Evolutionary conservation across 805 yeast genomes (phyloP).

Genomic region (Saturnispora hagleri): DNA sequence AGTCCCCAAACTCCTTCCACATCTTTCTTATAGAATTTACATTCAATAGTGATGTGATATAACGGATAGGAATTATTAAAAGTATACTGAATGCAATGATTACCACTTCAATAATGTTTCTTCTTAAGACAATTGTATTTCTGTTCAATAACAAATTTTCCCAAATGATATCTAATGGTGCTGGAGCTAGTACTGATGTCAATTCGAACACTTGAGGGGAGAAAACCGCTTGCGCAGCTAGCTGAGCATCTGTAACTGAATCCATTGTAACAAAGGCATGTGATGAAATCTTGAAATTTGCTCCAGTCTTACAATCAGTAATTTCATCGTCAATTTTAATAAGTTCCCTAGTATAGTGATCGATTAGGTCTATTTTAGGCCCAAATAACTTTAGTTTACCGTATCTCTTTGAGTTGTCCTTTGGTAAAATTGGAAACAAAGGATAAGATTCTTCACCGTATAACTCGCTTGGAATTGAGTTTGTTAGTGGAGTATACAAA

Average conservation of each 20-base stretch:
- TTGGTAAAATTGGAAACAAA: slow-evolving; percentile 7
- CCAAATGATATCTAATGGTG: slow-evolving; percentile 95
- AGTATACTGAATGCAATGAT: slow-evolving; percentile 42
- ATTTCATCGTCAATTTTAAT: slow-evolving; percentile 33
- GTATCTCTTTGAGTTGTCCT: slow-evolving; percentile 16
- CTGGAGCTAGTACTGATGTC: slow-evolving; percentile 83
- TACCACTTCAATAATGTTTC: slow-evolving; percentile 26
- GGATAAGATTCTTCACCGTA: slow-evolving; percentile 1
- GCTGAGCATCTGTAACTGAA: slow-evolving; percentile 89
- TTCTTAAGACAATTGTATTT: slow-evolving; percentile 28
- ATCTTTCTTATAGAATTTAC: slow-evolving; percentile 45
- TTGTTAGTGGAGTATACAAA: slow-evolving; percentile 8
- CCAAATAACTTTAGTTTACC: slow-evolving; percentile 20
- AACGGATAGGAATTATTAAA: slow-evolving; percentile 46
- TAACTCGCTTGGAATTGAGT: slow-evolving; percentile 1
- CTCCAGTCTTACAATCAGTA: slow-evolving; percentile 21
- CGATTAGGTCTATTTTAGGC: slow-evolving; percentile 27
- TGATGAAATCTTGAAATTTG: slow-evolving; percentile 33
- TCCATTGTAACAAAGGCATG: slow-evolving; percentile 83
- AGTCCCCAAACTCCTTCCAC: slow-evolving; percentile 52
- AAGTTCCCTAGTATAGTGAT: slow-evolving; percentile 28
- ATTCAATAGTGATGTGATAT: slow-evolving; percentile 48
- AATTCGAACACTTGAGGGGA: slow-evolving; percentile 84
- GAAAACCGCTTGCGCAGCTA: slow-evolving; percentile 92
- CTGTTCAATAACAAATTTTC: slow-evolving; percentile 37